Percentiles rank a stretch among this genome's conserved stretches.
These are phyloP conservation scores for Scutellaria galericulata DNA, from an alignment of 257 asterid species.

Conservation along the genomic window DNA sequence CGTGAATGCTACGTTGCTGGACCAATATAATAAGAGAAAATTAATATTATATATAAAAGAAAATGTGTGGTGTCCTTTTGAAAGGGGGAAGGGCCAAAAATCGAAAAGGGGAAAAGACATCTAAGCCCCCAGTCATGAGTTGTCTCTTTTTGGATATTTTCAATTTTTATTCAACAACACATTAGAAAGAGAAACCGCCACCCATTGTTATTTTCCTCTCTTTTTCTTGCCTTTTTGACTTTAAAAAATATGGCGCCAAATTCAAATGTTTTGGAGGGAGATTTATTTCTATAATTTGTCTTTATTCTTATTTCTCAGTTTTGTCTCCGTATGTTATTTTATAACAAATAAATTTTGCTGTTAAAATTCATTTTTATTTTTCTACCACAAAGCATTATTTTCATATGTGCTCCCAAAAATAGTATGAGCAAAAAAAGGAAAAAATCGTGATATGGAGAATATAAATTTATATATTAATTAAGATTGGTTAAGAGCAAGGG, in stretches of 20 bases:
- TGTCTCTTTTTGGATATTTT: constrained; percentile 24
- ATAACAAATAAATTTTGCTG: no score
- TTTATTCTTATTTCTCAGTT: no score
- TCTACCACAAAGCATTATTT: no score
- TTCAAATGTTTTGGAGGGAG: constrained; percentile 30
- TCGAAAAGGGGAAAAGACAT: constrained; percentile 28
- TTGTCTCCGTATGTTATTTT: no score
- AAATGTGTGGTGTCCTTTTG: constrained; percentile 31
- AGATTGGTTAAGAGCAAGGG: not conserved
- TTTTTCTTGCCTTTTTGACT: constrained; percentile 27
- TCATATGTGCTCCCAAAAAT: no score
- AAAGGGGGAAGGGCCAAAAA: constrained; percentile 19
- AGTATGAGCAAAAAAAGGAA: no score
- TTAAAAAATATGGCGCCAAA: constrained; percentile 33
- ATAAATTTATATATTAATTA: no score
- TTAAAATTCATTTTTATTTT: no score
- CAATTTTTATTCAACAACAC: not conserved
- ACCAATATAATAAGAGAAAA: no score
- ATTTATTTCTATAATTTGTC: not conserved
- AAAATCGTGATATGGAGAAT: no score
- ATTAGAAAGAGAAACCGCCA: constrained; percentile 20
- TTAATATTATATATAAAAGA: not conserved
- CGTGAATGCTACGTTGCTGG: constrained; percentile 36
- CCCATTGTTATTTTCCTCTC: not conserved
- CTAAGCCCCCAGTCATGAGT: constrained; percentile 5